Conservation (phyloP, 2,329 filamentous ascomycete genomes). For the Pseudocercospora crystallina region DNA sequence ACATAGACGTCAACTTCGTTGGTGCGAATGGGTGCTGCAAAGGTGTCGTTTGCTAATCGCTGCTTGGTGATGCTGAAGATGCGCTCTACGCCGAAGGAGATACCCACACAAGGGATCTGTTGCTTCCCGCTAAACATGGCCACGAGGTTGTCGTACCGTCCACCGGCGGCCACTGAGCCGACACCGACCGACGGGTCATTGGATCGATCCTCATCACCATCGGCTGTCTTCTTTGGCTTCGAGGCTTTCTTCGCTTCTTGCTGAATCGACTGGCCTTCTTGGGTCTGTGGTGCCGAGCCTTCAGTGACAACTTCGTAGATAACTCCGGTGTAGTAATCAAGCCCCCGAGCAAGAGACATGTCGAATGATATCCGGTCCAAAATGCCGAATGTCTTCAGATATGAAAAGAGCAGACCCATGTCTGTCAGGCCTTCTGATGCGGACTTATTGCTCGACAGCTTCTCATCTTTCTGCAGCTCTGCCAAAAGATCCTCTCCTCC, state of each 20-base stretch:
- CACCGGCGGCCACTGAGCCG: constrained; percentile 84
- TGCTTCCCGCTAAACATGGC: constrained; percentile 80
- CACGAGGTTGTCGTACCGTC: constrained; percentile 88
- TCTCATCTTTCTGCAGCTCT: constrained; percentile 65
- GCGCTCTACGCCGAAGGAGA: constrained; percentile 92
- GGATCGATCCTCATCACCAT: constrained; percentile 65
- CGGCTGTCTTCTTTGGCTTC: constrained; percentile 41
- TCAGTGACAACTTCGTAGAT: constrained; percentile 89
- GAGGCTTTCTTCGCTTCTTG: constrained; percentile 52
- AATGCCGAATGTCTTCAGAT: constrained; percentile 74
- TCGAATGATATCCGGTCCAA: constrained; percentile 80
- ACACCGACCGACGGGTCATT: constrained; percentile 80
- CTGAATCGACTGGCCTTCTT: constrained; percentile 47
- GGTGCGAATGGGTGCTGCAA: constrained; percentile 55
- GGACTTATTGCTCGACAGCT: constrained; percentile 67
- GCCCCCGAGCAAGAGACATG: constrained; percentile 80
- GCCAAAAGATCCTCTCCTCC: constrained; percentile 73
- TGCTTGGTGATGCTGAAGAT: constrained; percentile 92
- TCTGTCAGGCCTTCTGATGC: constrained; percentile 80
- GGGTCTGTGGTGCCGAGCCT: constrained; percentile 62
- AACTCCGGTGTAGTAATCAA: constrained; percentile 90
- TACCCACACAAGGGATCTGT: constrained; percentile 84
- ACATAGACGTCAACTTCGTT: constrained; percentile 88
- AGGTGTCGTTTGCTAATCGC: constrained; percentile 63
- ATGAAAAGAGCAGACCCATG: constrained; percentile 76